Conservation (phyloP, 805 yeast genomes). For the Zygosaccharomyces bisporus region DNA sequence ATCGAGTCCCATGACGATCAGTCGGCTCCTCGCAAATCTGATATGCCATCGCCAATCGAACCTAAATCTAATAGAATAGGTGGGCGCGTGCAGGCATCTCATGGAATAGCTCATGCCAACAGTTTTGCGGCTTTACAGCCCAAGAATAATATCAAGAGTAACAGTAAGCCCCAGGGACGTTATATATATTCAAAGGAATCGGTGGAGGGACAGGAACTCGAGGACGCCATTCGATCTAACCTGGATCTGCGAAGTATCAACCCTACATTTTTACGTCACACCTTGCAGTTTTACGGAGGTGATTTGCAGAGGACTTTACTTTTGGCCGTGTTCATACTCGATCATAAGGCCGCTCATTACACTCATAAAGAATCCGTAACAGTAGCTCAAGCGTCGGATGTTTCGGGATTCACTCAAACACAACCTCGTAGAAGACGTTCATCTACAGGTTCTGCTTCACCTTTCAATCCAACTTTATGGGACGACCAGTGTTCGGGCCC, state of each 20-base stretch:
- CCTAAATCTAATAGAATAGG: conserved; percentile 15
- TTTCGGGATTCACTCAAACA: neutral
- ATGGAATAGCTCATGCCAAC: conserved; percentile 20
- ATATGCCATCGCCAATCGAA: conserved; percentile 1
- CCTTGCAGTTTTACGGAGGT: conserved; percentile 45
- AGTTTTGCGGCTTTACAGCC: conserved; percentile 5
- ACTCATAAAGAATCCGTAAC: conserved; percentile 25
- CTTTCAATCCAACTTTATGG: neutral
- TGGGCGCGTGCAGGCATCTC: conserved; percentile 39
- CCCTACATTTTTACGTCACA: conserved; percentile 39
- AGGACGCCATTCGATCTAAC: conserved; percentile 36
- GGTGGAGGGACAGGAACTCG: conserved; percentile 36
- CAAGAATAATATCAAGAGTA: neutral
- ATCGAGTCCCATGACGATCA: conserved; percentile 12
- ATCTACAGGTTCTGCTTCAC: neutral
- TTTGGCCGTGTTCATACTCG: conserved; percentile 36
- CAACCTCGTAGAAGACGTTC: conserved; percentile 2
- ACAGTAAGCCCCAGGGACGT: neutral
- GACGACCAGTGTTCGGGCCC: conserved; percentile 15
- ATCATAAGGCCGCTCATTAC: conserved; percentile 28
- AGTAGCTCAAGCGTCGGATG: neutral
- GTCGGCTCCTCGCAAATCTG: neutral
- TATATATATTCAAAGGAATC: conserved; percentile 9
- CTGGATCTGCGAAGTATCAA: conserved; percentile 36
- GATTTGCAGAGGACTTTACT: conserved; percentile 39